Conservation (phyloP, 192 early-diverging fungal species). For the Coemansia sp. region DNA sequence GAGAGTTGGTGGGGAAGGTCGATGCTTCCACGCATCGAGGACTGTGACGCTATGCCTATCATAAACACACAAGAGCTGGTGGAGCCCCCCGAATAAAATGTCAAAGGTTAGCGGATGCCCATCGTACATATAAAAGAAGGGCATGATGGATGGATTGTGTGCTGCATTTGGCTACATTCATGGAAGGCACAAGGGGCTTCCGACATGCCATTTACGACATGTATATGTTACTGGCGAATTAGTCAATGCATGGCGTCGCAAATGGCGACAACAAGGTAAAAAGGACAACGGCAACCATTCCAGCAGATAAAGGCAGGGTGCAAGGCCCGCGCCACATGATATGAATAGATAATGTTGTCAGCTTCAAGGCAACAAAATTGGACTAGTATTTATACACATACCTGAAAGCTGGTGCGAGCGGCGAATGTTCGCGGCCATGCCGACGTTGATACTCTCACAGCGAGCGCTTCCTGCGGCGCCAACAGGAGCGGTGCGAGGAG, state of each 20-base stretch:
- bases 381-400: background rate
- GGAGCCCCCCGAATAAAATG: background rate
- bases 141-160: background rate
- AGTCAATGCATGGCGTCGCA: background rate
- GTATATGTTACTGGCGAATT: background rate
- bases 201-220: background rate
- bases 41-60: conserved; percentile 17
- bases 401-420: conserved; percentile 31
- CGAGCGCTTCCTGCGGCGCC: conserved; percentile 14
- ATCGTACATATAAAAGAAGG: background rate
- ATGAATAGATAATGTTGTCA: background rate
- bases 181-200: conserved; percentile 5
- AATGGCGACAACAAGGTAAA: background rate
- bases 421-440: conserved; percentile 24
- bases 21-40: conserved; percentile 14
- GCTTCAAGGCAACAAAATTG: background rate
- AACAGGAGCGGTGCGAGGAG: conserved; percentile 13
- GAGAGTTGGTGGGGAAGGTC: conserved; percentile 29
- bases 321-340: conserved; percentile 12
- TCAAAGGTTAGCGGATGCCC: background rate
- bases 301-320: conserved; percentile 6
- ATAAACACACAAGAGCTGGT: background rate
- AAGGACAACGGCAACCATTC: background rate
- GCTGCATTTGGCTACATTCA: background rate
- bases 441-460: conserved; percentile 24